phyloP scores from a whole-genome alignment of 306 rosid genomes.

The Castanea crenata region DNA sequence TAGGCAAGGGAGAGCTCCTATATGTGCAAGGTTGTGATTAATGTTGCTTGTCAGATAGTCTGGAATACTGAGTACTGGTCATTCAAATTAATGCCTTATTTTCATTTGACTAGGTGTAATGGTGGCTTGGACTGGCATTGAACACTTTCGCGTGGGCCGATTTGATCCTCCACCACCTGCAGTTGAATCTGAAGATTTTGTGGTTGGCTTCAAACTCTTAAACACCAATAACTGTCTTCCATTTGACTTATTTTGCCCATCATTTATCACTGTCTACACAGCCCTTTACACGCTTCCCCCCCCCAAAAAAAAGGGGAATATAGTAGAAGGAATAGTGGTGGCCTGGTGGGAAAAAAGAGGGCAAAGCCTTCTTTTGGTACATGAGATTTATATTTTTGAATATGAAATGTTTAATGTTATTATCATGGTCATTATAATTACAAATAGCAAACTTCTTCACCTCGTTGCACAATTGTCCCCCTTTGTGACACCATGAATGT shows the following conservation, averaged over 20 bases:
- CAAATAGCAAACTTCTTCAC: too few species aligned
- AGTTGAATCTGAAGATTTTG: constrained; percentile 75
- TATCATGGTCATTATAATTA: too few species aligned
- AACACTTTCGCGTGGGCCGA: constrained; percentile 81
- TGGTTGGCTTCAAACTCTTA: constrained; percentile 45
- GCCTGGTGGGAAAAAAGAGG: neutral
- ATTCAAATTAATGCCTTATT: neutral
- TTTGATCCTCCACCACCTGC: constrained; percentile 93
- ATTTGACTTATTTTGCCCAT: neutral
- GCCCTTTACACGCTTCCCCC: too few species aligned
- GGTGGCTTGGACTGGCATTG: constrained; percentile 99
- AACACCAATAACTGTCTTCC: neutral
- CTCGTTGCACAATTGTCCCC: too few species aligned
- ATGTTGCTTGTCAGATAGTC: neutral
- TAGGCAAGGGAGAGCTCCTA: neutral
- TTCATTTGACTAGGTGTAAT: constrained; percentile 67
- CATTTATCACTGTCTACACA: neutral
- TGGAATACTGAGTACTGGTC: neutral
- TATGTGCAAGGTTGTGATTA: neutral
- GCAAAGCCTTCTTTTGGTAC: neutral
- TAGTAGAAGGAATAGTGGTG: too few species aligned
- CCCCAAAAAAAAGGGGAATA: too few species aligned
- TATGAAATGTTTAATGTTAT: neutral
- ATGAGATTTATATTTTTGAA: neutral
- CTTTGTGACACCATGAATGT: too few species aligned